These are phyloP conservation scores for Neurospora crassa DNA, from an alignment of 2,329 filamentous ascomycete genomes.

Conservation along the genomic window DNA sequence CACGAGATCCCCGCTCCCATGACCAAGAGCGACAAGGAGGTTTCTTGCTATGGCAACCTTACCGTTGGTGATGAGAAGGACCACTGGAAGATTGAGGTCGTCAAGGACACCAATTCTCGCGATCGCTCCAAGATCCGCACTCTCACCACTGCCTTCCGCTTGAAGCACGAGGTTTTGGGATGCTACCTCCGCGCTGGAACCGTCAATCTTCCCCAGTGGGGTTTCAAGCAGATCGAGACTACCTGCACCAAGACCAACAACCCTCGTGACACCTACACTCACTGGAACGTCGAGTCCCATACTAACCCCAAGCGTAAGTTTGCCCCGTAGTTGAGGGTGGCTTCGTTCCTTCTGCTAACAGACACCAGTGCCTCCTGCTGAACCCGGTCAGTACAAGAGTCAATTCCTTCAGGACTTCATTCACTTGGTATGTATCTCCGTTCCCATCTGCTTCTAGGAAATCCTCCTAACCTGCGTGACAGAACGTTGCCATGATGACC, in stretches of 20 bases:
- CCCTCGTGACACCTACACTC: conserved; percentile 85
- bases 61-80: conserved; percentile 96
- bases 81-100: conserved; percentile 90
- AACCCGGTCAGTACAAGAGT: conserved; percentile 88
- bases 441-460: conserved; percentile 1
- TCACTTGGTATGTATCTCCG: conserved; percentile 39
- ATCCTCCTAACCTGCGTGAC: background rate
- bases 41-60: conserved; percentile 91
- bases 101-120: conserved; percentile 77
- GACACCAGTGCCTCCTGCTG: conserved; percentile 65
- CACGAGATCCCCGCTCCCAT: conserved; percentile 83
- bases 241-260: conserved; percentile 92
- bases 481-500: conserved; percentile 98
- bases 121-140: conserved; percentile 82
- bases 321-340: background rate
- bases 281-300: conserved; percentile 98
- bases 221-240: conserved; percentile 98
- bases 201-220: conserved; percentile 95
- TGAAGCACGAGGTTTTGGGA: conserved; percentile 71
- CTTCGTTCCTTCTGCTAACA: conserved; percentile 22
- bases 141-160: conserved; percentile 83
- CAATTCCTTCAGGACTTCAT: conserved; percentile 97
- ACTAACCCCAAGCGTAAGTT: conserved; percentile 77
- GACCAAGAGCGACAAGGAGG: conserved; percentile 82
- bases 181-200: conserved; percentile 96